A percentile compares a stretch with the other conserved stretches of the same genome.
These are phyloP conservation scores for Erythrophleum ivorense DNA, from an alignment of 331 rosid species.

Conservation along the genomic window DNA sequence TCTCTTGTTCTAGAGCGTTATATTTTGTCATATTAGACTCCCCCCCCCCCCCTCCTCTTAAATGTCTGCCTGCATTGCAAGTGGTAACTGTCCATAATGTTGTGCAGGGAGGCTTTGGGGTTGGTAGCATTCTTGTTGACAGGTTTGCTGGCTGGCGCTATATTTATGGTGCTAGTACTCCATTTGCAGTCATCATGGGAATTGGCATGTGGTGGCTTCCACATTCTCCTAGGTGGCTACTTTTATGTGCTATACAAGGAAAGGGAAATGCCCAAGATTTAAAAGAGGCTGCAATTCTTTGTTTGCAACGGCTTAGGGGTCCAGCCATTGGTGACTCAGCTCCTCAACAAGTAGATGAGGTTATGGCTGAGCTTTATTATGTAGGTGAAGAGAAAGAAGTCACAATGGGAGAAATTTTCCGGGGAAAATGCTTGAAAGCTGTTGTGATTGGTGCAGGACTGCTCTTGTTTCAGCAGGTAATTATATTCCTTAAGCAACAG, in stretches of 20 bases:
- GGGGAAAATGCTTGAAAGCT: conserved; percentile 82
- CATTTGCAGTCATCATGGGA: conserved; percentile 81
- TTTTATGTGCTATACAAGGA: conserved; percentile 75
- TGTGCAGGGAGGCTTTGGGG: conserved; percentile 82
- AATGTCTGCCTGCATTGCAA: not conserved
- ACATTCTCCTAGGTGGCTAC: conserved; percentile 91
- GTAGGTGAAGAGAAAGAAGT: conserved; percentile 74
- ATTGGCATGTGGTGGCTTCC: conserved; percentile 96
- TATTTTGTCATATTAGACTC: not conserved
- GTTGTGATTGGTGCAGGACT: conserved; percentile 79
- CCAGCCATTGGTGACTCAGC: conserved; percentile 57
- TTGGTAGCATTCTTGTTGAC: conserved; percentile 83
- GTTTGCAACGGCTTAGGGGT: conserved; percentile 75
- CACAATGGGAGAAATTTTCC: conserved; percentile 69
- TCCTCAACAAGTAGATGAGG: conserved; percentile 75
- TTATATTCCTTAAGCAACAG: conserved; percentile 40
- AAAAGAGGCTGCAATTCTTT: conserved; percentile 55
- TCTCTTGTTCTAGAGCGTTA: not conserved
- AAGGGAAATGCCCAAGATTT: conserved; percentile 63
- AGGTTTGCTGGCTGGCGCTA: conserved; percentile 87
- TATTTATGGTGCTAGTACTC: conserved; percentile 71
- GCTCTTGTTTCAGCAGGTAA: conserved; percentile 98
- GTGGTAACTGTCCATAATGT: conserved; percentile 30
- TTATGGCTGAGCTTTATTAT: conserved; percentile 74
- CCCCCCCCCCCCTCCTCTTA: not conserved